Base-by-base conservation (phyloP, 768 basidiomycete genomes). In the Pholiota conissans region DNA sequence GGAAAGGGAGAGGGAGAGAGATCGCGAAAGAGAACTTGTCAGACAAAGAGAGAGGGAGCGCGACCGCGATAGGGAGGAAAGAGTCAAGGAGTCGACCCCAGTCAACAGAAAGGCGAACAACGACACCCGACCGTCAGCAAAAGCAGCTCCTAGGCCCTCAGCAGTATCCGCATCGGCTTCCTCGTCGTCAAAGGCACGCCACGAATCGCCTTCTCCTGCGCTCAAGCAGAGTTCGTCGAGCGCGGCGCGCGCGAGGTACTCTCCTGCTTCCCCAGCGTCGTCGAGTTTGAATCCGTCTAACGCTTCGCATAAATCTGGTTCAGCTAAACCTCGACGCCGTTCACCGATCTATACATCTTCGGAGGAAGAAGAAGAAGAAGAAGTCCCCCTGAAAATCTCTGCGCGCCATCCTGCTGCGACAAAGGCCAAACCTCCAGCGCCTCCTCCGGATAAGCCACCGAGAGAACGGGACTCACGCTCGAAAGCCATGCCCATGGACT, bases 341-440 rank as follows among this genome's bases (percentile, higher is more conserved):
- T 83, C 85, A 2, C 85, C 84, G 0, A 79, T 84, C 50, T 88
- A 85, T 59, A 88, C 87, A 0, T 86, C 87, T 1, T 85, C 87
- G 0, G 85, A 85, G 35, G 83, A 87, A 50, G 84, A 86, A 64
- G 76, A 75, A 22, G 76, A 81, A 57, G 70, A 70, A 8, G 62
- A 61, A 0, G 22, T 49, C 24, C 58, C 49, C 1, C 39, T 56
- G 27, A 58, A 50, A 37, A 34, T 22, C 6, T 6, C 22, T 24
- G 42, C 42, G 6, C 42, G 42, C 42, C 42, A 22, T 2, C 60
- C 53, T 28, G 46, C 54, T 40, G 20, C 60, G 32, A 13, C 45
- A 3, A 63, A 58, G 35, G 46, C 30, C 16, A 37, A 39, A 14
- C 14, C 54, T 4, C 63, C 67, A 18, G 32, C 62, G 26, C 56